A percentile compares a stretch with the other conserved stretches of the same genome.
Conservation (phyloP, 2,329 filamentous ascomycete species). For the Sporothrix globosa region DNA sequence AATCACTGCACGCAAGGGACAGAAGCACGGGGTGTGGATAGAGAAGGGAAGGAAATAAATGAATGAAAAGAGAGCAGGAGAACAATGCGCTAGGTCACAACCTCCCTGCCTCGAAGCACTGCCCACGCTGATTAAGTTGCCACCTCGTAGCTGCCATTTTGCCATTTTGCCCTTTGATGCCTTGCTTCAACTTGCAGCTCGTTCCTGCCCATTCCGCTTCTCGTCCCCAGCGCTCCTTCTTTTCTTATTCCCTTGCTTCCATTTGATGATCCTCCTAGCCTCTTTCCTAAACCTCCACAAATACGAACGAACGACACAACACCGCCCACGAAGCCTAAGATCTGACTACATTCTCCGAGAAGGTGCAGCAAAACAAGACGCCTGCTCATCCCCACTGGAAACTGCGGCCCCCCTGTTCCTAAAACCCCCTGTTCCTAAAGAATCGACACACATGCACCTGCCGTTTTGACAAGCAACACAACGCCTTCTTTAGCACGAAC, state of each 20-base stretch:
- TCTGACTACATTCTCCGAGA: constrained; percentile 20
- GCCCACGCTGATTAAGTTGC: constrained; percentile 13
- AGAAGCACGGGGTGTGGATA: neutral
- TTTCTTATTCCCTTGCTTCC: neutral
- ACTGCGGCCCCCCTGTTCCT: constrained; percentile 1
- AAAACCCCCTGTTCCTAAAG: no score
- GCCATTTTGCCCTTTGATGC: neutral
- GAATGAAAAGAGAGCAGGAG: neutral
- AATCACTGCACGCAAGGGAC: constrained; percentile 1
- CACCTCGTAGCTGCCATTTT: constrained; percentile 11
- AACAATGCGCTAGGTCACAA: neutral
- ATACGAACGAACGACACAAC: constrained; percentile 3
- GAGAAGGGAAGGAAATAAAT: neutral
- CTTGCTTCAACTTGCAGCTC: constrained; percentile 12
- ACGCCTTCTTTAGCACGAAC: constrained; percentile 18
- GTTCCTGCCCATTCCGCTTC: constrained; percentile 19
- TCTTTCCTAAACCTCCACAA: neutral
- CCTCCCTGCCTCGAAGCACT: neutral
- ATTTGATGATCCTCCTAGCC: neutral
- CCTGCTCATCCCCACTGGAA: neutral
- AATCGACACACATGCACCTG: neutral
- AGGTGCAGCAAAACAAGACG: constrained; percentile 5
- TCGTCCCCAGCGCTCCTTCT: neutral
- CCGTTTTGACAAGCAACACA: constrained; percentile 2
- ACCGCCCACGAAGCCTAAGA: neutral